Evolutionary conservation across 768 basidiomycete genomes (phyloP).

Genomic region (Termitomyces sp.): DNA sequence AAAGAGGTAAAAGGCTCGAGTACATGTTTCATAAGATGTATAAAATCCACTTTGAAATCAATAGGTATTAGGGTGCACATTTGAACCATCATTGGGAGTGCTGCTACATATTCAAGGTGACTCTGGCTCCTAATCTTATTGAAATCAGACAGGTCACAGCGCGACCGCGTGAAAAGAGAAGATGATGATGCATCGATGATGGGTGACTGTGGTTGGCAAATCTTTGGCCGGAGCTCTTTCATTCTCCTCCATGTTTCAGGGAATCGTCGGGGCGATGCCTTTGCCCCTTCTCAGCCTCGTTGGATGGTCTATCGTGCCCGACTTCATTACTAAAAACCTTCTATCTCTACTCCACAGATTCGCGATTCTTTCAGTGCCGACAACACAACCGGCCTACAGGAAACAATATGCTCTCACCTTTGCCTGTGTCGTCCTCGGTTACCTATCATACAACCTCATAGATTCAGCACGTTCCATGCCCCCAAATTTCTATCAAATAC

Average conservation of each 20-base stretch:
- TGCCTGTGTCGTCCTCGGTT: conserved; percentile 59
- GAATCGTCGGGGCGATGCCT: conserved; percentile 16
- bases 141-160: too few species aligned
- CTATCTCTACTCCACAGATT: conserved; percentile 45
- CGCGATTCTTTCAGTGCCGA: conserved; percentile 23
- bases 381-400: conserved; percentile 38
- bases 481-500: conserved; percentile 77
- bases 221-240: not conserved
- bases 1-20: too few species aligned
- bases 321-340: conserved; percentile 51
- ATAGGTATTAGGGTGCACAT: not conserved
- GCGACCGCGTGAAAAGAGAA: not conserved
- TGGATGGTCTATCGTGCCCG: conserved; percentile 69
- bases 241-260: conserved; percentile 7
- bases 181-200: not conserved
- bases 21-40: too few species aligned
- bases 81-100: not conserved
- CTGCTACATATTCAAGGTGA: not conserved
- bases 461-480: conserved; percentile 53
- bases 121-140: too few species aligned
- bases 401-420: conserved; percentile 66
- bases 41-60: too few species aligned
- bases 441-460: conserved; percentile 63
- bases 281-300: conserved; percentile 38
- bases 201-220: not conserved